Evolutionary conservation across 257 asterid genomes (phyloP).

Genomic region (Leptodermis oblonga): DNA sequence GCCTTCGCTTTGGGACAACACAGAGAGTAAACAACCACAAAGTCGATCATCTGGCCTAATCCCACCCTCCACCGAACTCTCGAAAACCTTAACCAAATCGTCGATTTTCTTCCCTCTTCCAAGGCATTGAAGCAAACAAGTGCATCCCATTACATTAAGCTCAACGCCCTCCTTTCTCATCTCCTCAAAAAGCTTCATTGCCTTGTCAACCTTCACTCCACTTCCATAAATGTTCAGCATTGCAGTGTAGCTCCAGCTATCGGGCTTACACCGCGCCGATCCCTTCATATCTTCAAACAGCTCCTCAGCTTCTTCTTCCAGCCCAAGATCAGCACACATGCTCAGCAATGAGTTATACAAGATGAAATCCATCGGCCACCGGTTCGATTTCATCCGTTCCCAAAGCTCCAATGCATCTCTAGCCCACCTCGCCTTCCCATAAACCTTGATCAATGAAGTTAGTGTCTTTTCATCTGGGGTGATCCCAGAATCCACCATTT

Average conservation of each 20-base stretch:
- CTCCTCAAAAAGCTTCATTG: conserved; percentile 73
- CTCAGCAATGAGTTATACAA: conserved; percentile 78
- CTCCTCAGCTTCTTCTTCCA: conserved; percentile 76
- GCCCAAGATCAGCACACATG: conserved; percentile 96
- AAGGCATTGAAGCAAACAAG: conserved; percentile 82
- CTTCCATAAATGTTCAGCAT: conserved; percentile 91
- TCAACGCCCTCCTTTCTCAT: conserved; percentile 48
- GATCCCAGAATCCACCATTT: conserved; percentile 78
- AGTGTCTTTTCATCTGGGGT: conserved; percentile 71
- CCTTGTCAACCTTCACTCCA: conserved; percentile 70
- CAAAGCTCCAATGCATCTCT: conserved; percentile 79
- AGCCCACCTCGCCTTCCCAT: conserved; percentile 94
- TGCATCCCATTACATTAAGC: conserved; percentile 91
- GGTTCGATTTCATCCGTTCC: conserved; percentile 73
- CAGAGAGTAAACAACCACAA: conserved; percentile 82
- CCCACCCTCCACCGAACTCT: conserved; percentile 46
- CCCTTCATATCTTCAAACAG: conserved; percentile 76
- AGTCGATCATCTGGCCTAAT: conserved; percentile 86
- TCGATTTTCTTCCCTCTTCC: conserved; percentile 71
- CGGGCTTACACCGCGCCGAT: conserved; percentile 53
- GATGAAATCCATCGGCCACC: conserved; percentile 91
- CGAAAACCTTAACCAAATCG: conserved; percentile 65
- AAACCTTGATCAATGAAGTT: conserved; percentile 80
- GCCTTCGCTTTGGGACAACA: conserved; percentile 58
- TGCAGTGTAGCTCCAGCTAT: conserved; percentile 84